These are phyloP conservation scores for Russula sp. DNA, from an alignment of 768 basidiomycete species.

Conservation along the genomic window DNA sequence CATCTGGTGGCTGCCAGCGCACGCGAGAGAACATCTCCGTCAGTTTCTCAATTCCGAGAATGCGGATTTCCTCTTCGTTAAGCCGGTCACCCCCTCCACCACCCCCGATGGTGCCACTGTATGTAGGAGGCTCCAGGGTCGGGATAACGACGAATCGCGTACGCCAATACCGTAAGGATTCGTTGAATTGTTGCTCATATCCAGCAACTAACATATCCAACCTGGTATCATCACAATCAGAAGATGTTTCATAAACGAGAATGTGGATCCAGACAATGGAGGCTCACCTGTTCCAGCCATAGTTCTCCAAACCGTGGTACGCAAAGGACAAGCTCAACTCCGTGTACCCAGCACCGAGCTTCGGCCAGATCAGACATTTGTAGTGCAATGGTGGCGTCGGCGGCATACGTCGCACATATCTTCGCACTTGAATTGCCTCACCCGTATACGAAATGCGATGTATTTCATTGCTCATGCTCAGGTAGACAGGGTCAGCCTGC, in stretches of 20 bases:
- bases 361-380: constrained; percentile 92
- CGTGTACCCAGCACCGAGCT: constrained; percentile 82
- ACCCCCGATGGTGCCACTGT: constrained; percentile 47
- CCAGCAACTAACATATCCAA: constrained; percentile 84
- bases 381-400: constrained; percentile 67
- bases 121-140: constrained; percentile 60
- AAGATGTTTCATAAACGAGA: background rate
- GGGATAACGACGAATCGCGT: constrained; percentile 94
- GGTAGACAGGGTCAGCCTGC: constrained; percentile 71
- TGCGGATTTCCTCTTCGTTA: constrained; percentile 81
- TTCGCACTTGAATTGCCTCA: constrained; percentile 83
- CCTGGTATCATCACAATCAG: constrained; percentile 40
- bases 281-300: constrained; percentile 79
- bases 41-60: constrained; percentile 88
- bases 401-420: constrained; percentile 76
- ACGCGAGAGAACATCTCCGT: constrained; percentile 84
- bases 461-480: constrained; percentile 94
- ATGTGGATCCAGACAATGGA: background rate
- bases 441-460: constrained; percentile 89
- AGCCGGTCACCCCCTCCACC: constrained; percentile 60
- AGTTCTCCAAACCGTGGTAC: constrained; percentile 76
- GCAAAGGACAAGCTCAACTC: constrained; percentile 71
- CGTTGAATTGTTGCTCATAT: constrained; percentile 75
- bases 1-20: constrained; percentile 71
- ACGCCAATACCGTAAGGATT: constrained; percentile 88